Conservation (phyloP, 2,329 filamentous ascomycete species). For the Hansfordia pulvinata region DNA sequence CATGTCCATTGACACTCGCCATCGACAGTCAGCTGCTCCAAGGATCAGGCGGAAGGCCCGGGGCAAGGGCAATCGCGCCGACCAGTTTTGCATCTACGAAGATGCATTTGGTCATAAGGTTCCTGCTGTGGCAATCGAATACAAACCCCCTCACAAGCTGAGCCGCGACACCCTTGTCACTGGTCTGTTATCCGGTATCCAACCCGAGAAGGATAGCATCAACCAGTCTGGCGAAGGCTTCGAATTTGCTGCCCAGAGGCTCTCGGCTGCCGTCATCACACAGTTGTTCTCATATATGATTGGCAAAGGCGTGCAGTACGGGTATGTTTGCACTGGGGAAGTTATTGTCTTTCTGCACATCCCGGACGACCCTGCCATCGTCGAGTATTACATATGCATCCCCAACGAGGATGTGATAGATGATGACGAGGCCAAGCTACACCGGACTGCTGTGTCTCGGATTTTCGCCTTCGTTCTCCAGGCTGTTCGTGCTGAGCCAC, state of each 20-base stretch:
- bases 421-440: conserved; percentile 17
- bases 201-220: conserved; percentile 18
- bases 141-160: conserved; percentile 16
- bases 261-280: conserved; percentile 21
- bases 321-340: conserved; percentile 21
- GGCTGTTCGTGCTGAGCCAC: conserved; percentile 15
- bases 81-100: conserved; percentile 18
- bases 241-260: conserved; percentile 13
- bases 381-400: conserved; percentile 19
- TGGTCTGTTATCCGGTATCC: conserved; percentile 19
- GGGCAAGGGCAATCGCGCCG: conserved; percentile 15
- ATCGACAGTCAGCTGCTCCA: conserved; percentile 3
- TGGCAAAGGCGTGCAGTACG: conserved; percentile 18
- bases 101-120: conserved; percentile 9
- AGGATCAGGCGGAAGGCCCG: conserved; percentile 8
- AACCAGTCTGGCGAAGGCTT: conserved; percentile 17
- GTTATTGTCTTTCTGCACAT: conserved; percentile 21
- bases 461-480: conserved; percentile 23
- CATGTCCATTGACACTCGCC: too few species aligned
- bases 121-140: conserved; percentile 5
- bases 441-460: conserved; percentile 22
- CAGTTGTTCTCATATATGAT: conserved; percentile 26
- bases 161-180: conserved; percentile 15
- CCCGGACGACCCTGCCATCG: conserved; percentile 15
- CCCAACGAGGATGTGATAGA: conserved; percentile 19